A percentile compares a stretch with the other conserved stretches of the same genome.
Evolutionary conservation across 257 asterid species (phyloP).

Genomic region (Primulina tabacum): DNA sequence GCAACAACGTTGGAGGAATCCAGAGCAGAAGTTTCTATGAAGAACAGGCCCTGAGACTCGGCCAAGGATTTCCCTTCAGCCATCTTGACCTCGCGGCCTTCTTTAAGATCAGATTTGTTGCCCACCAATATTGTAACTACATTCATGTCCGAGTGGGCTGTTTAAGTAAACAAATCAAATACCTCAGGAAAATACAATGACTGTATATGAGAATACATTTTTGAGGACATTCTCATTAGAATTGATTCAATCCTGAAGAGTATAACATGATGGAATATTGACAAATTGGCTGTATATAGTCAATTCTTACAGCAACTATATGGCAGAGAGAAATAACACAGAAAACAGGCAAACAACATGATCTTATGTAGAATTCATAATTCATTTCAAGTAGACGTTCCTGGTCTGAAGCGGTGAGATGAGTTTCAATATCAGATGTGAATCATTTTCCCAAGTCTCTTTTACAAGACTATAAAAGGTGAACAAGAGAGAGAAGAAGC

Average conservation of each 20-base stretch:
- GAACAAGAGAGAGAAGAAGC: neutral
- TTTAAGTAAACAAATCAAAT: slow-evolving; percentile 1
- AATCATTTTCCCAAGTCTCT: no score
- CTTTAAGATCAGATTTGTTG: slow-evolving; percentile 84
- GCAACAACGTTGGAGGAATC: slow-evolving; percentile 74
- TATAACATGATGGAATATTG: neutral
- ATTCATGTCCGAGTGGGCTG: slow-evolving; percentile 97
- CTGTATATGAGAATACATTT: no score
- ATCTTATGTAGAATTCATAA: no score
- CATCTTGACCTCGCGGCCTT: slow-evolving; percentile 81
- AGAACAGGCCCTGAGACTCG: slow-evolving; percentile 75
- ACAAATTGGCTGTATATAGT: neutral
- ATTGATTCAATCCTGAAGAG: neutral
- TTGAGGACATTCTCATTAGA: no score
- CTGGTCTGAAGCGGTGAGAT: neutral
- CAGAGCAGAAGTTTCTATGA: slow-evolving; percentile 91
- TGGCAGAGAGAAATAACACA: neutral
- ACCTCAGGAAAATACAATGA: neutral
- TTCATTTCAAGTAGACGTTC: neutral
- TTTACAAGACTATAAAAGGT: no score
- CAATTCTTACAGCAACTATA: neutral
- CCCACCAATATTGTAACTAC: slow-evolving; percentile 92
- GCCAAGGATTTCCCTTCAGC: slow-evolving; percentile 85
- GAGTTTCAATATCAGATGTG: neutral
- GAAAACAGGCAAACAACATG: neutral